Evolutionary conservation across 2,329 filamentous ascomycete species (phyloP), one percentile per base, ranked within the genome.

Genomic region (Botrytis porri): DNA sequence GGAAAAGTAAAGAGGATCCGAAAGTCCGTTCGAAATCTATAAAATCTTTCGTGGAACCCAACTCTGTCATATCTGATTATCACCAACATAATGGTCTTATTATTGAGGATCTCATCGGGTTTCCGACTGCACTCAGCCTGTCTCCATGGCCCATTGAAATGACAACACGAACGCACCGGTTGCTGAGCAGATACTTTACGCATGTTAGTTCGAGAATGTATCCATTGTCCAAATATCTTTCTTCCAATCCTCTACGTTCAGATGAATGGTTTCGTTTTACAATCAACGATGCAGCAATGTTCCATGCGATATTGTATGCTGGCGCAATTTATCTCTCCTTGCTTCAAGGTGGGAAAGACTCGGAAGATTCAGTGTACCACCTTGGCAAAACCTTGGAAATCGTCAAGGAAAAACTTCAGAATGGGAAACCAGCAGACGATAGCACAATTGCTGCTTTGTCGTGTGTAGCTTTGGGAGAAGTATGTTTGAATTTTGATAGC

Each of bases 381-480:
- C 71, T 77, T 12, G 71, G 51, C 9, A 60, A 57, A 22, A 73
- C 74, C 35, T 69, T 77, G 9, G 37, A 59, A 1, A 72, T 77
- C 39, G 62, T 78, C n/a, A 75, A 77, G n/a, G 54, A 74, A 43
- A 72, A 74, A 29, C 37, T 77, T 22, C 48, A 45, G n/a, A 39
- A 4, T 20, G 22, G 63, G 37, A 10, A 51, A 25, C 9, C 20
- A 22, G 63, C 25, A 22, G 62, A 72, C 14, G 70, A 67, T 18
- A 32, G 62, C 22, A 39, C 54, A 32, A 59, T 72, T 48, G 70
- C 62, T 60, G 70, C 63, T 29, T 69, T 78, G n/a, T 75, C 74
- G 48, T 79, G 77, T 43, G 59, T 78, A 20, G 76, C 76, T 35
- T 43, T 77, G 25, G 77, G 77, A 25, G 77, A 75, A 71, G 74